phyloP scores from a whole-genome alignment of 176 grass and related monocot genomes.

The Guadua angustifolia region DNA sequence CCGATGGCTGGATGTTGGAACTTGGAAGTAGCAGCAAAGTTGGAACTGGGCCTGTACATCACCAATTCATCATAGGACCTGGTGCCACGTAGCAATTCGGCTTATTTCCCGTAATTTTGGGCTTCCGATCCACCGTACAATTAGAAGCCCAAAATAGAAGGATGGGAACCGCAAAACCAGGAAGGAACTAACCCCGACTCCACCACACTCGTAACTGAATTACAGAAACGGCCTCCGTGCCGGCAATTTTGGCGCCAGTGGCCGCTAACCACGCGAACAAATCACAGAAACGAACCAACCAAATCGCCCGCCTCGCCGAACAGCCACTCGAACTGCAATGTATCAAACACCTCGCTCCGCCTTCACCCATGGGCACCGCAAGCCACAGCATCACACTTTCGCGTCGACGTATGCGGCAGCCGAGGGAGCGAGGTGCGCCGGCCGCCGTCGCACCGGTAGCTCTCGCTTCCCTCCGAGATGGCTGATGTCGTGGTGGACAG shows the following conservation, averaged over 20 bases:
- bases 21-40: too few relatives aligned
- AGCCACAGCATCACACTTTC: neutral
- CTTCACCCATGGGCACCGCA: conserved; percentile 36
- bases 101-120: neutral
- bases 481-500: neutral
- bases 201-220: neutral
- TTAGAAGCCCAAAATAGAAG: conserved; percentile 8
- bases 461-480: conserved; percentile 45
- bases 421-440: conserved; percentile 33
- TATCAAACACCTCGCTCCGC: conserved; percentile 37
- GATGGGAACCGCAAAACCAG: neutral
- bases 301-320: neutral
- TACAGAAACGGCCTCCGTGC: neutral
- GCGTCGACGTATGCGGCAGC: neutral
- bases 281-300: conserved; percentile 3
- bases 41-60: too few relatives aligned
- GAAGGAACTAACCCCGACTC: neutral
- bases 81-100: too few relatives aligned
- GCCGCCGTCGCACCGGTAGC: conserved; percentile 35
- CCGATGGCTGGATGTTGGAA: too few relatives aligned
- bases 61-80: neutral
- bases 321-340: neutral
- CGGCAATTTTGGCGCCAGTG: conserved; percentile 38
- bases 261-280: conserved; percentile 29
- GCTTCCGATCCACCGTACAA: neutral